Conservation (phyloP, 2,329 filamentous ascomycete genomes). For the Penicillium sumatraense region DNA sequence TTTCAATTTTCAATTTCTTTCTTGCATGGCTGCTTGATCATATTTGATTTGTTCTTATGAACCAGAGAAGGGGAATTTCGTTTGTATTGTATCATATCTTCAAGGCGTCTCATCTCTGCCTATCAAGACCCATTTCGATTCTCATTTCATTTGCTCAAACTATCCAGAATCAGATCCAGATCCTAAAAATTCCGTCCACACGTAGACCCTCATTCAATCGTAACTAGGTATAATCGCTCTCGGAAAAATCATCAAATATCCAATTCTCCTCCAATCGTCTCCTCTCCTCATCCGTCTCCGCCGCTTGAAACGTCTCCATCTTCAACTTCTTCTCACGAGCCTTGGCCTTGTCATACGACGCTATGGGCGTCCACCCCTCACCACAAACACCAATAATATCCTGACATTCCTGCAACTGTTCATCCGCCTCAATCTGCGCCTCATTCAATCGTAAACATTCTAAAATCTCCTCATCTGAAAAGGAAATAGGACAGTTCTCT, state of each 20-base stretch:
- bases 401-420: slow-evolving; percentile 11
- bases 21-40: slow-evolving; percentile 1
- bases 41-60: background rate
- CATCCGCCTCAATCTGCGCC: slow-evolving; percentile 11
- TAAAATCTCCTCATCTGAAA: slow-evolving; percentile 6
- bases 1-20: too few species aligned
- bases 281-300: slow-evolving; percentile 18
- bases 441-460: slow-evolving; percentile 6
- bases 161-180: too few species aligned
- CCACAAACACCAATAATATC: slow-evolving; percentile 19
- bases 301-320: slow-evolving; percentile 15
- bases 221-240: slow-evolving; percentile 12
- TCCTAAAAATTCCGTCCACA: too few species aligned
- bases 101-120: background rate
- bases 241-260: slow-evolving; percentile 21
- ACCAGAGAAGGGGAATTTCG: background rate
- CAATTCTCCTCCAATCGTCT: slow-evolving; percentile 16
- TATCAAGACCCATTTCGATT: background rate
- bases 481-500: slow-evolving; percentile 10
- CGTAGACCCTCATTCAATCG: too few species aligned
- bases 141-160: background rate
- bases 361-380: slow-evolving; percentile 22
- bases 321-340: slow-evolving; percentile 15
- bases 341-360: slow-evolving; percentile 14
- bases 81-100: background rate